Evolutionary conservation across 2,329 filamentous ascomycete species (phyloP), one percentile per base, ranked within the genome.

Genomic region (Davidsoniella eucalypti): DNA sequence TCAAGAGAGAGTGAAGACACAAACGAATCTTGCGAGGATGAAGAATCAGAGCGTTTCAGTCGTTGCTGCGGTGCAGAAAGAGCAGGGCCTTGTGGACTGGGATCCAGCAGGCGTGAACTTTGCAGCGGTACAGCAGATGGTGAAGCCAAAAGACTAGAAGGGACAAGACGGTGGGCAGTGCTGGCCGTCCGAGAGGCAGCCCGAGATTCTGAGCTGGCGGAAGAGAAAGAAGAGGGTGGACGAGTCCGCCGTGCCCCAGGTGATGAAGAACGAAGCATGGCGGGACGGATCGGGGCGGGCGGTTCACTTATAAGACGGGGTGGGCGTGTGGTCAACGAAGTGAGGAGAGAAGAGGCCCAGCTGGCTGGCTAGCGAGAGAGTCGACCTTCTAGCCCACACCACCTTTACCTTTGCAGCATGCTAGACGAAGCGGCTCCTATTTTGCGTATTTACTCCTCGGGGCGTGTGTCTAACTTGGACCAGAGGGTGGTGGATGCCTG

Each of bases 221-320:
- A n/a, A 23, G 14, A 21, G 12, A 17, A 33, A 12, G 45, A 33
- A 12, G 21, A 43, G 17, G 39, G 38, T 33, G 18, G 23, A 47
- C 23, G 43, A 48, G 46, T 23, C 40, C n/a, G 21, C 26, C 12
- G 25, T 26, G 50, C 29, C 36, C 25, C 33, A 29, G 41, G 39
- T 14, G 10, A 25, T 6, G 39, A 17, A 47, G 26, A 41, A 10
- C 18, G 46, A 48, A 41, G 39, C 50, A 47, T 52, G 50, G n/a
- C 38, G 44, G 50, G 44, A 44, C 39, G 44, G 37, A 12, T 36
- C 21, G 37, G 44, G 44, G 17, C 40, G 17, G 39, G n/a, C 41
- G 36, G 25, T 36, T 23, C 37, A 52, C 39, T 49, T 49, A 44
- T 49, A 49, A 45, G 43, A 45, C 14, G 43, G 5, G 43, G 43